phyloP scores from a whole-genome alignment of 1,284 basidiomycete genomes.

The Moesziomyces sp. region DNA sequence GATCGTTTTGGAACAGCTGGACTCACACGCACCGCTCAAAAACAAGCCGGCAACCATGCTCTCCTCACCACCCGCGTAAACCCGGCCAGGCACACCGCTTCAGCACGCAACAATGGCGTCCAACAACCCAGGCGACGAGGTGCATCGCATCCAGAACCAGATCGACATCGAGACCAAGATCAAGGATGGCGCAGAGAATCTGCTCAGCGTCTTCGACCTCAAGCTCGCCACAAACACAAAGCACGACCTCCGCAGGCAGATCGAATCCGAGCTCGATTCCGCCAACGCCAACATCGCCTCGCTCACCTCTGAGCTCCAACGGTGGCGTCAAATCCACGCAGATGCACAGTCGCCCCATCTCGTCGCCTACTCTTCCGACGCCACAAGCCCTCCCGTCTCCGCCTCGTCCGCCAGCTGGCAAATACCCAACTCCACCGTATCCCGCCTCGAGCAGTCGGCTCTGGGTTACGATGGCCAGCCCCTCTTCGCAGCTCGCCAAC shows the following conservation, averaged over 20 bases:
- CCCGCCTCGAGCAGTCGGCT: constrained; percentile 41
- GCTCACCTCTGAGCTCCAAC: constrained; percentile 76
- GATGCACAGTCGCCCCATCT: constrained; percentile 20
- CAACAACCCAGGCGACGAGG: constrained; percentile 69
- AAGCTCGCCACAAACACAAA: constrained; percentile 65
- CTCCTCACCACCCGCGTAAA: too few species aligned
- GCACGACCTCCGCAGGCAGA: constrained; percentile 76
- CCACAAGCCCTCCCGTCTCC: constrained; percentile 6
- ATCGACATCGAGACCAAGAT: constrained; percentile 80
- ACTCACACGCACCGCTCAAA: background rate
- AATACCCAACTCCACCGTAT: constrained; percentile 24
- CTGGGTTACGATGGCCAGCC: constrained; percentile 41
- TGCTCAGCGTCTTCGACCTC: constrained; percentile 74
- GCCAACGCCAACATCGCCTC: constrained; percentile 78
- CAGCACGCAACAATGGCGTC: constrained; percentile 16
- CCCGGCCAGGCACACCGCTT: background rate
- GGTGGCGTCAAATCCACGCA: constrained; percentile 44
- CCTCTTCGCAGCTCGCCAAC: constrained; percentile 24
- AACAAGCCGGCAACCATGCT: background rate
- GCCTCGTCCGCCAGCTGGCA: constrained; percentile 16
- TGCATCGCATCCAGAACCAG: constrained; percentile 76
- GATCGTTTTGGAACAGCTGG: too few species aligned
- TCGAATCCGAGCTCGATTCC: constrained; percentile 79
- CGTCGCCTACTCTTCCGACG: constrained; percentile 1
- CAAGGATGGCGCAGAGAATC: constrained; percentile 84